phyloP scores from a whole-genome alignment of 352 stramenopile genomes.

The Stramenopiles sp. region DNA sequence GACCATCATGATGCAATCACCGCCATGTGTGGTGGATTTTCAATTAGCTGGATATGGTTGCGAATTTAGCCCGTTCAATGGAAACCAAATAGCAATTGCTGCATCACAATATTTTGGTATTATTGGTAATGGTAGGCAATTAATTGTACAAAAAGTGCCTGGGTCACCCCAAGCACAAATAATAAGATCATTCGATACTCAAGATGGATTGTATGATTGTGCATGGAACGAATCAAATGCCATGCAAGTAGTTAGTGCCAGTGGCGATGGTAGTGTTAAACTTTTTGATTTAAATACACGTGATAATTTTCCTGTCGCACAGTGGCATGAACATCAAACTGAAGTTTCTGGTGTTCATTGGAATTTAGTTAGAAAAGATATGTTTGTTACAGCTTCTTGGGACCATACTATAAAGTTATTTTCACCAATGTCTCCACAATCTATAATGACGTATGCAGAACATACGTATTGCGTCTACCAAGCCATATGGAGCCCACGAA shows the following conservation, averaged over 20 bases:
- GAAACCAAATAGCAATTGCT: slow-evolving; percentile 53
- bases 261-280: slow-evolving; percentile 56
- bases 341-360: slow-evolving; percentile 65
- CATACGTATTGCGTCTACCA: slow-evolving; percentile 50
- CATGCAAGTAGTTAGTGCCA: slow-evolving; percentile 57
- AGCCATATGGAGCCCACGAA: slow-evolving; percentile 52
- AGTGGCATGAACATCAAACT: slow-evolving; percentile 55
- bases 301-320: slow-evolving; percentile 60
- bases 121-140: slow-evolving; percentile 59
- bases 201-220: slow-evolving; percentile 63
- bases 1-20: too few species aligned
- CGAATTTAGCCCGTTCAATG: slow-evolving; percentile 68
- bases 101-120: slow-evolving; percentile 74
- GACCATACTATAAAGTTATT: slow-evolving; percentile 54
- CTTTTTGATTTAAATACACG: slow-evolving; percentile 61
- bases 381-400: slow-evolving; percentile 59
- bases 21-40: too few species aligned
- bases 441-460: slow-evolving; percentile 43
- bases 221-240: slow-evolving; percentile 60
- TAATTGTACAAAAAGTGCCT: slow-evolving; percentile 49
- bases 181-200: slow-evolving; percentile 59
- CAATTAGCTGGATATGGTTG: too few species aligned
- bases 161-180: slow-evolving; percentile 21
- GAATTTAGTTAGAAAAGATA: slow-evolving; percentile 60
- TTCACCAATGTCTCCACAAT: slow-evolving; percentile 35